Evolutionary conservation across 495 filamentous ascomycete species (phyloP).

Genomic region (Aspergillus coremiiformis): DNA sequence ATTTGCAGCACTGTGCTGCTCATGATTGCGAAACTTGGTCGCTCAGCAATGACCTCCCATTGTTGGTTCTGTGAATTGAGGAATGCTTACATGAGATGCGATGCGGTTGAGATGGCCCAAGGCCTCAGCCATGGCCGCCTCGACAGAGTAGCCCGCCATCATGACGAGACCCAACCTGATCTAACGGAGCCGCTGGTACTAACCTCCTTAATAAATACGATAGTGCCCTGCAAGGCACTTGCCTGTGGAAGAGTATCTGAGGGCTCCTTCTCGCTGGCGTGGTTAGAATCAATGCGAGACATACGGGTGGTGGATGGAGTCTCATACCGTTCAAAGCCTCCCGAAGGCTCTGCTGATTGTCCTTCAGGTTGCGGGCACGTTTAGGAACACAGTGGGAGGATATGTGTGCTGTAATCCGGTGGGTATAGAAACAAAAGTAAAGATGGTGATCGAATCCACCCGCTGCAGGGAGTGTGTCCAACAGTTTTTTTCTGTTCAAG

Average conservation of each 20-base stretch:
- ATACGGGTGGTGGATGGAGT: neutral
- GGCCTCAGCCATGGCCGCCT: conserved; percentile 19
- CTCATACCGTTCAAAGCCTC: neutral
- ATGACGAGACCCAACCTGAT: neutral
- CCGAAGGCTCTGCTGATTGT: neutral
- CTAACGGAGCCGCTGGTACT: neutral
- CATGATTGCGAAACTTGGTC: conserved; percentile 20
- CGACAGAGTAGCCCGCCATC: conserved; percentile 12
- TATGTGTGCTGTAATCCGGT: neutral
- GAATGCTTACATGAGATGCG: conserved; percentile 14
- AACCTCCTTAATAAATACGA: neutral
- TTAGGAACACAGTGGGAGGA: neutral
- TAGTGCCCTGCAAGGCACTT: neutral
- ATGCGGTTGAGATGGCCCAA: conserved; percentile 18
- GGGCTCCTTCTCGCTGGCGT: neutral
- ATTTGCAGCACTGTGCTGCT: conserved; percentile 19
- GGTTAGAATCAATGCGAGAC: neutral
- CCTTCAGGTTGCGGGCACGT: neutral
- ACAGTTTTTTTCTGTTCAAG: neutral
- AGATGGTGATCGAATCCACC: neutral
- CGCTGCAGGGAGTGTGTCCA: neutral
- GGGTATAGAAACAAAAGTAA: conserved; percentile 1
- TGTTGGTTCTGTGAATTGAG: neutral
- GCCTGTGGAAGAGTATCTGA: neutral
- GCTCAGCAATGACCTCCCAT: conserved; percentile 1